Evolutionary conservation across 2,329 filamentous ascomycete species (phyloP).

Genomic region (Peltaster fructicola): DNA sequence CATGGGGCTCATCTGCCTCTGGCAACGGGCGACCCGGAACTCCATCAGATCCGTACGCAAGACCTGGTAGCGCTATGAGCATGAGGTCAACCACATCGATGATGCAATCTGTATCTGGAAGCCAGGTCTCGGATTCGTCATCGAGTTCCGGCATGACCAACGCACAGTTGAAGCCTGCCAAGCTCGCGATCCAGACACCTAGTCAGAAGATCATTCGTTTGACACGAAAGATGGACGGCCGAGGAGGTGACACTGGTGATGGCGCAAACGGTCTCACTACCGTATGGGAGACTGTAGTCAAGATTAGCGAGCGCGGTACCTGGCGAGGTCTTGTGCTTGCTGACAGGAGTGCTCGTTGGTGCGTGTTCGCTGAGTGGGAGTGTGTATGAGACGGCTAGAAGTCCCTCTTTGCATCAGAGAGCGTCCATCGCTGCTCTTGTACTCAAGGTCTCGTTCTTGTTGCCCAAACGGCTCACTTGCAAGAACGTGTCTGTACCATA

Average conservation of each 20-base stretch:
- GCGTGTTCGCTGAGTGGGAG: slow-evolving; percentile 80
- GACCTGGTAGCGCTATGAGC: slow-evolving; percentile 41
- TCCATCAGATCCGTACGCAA: slow-evolving; percentile 31
- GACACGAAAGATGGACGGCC: slow-evolving; percentile 52
- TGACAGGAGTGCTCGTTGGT: slow-evolving; percentile 71
- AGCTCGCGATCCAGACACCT: slow-evolving; percentile 85
- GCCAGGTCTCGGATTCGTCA: slow-evolving; percentile 35
- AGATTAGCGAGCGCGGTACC: slow-evolving; percentile 63
- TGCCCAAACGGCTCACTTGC: slow-evolving; percentile 89
- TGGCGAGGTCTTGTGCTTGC: slow-evolving; percentile 72
- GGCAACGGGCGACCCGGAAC: slow-evolving; percentile 27
- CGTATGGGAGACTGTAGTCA: slow-evolving; percentile 80
- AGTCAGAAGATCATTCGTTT: slow-evolving; percentile 84
- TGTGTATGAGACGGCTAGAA: slow-evolving; percentile 31
- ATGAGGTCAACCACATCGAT: slow-evolving; percentile 38
- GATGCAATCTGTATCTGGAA: slow-evolving; percentile 34
- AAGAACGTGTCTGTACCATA: slow-evolving; percentile 93
- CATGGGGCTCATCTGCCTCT: slow-evolving; percentile 17
- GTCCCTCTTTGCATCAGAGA: slow-evolving; percentile 18
- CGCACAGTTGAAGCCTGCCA: slow-evolving; percentile 63
- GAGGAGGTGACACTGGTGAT: slow-evolving; percentile 32
- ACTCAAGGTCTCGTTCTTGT: slow-evolving; percentile 89
- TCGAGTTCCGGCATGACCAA: slow-evolving; percentile 35
- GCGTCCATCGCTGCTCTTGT: slow-evolving; percentile 36
- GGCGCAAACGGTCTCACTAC: slow-evolving; percentile 47